Conservation (phyloP, 2,329 filamentous ascomycete species). For the Botrytis cinerea region DNA sequence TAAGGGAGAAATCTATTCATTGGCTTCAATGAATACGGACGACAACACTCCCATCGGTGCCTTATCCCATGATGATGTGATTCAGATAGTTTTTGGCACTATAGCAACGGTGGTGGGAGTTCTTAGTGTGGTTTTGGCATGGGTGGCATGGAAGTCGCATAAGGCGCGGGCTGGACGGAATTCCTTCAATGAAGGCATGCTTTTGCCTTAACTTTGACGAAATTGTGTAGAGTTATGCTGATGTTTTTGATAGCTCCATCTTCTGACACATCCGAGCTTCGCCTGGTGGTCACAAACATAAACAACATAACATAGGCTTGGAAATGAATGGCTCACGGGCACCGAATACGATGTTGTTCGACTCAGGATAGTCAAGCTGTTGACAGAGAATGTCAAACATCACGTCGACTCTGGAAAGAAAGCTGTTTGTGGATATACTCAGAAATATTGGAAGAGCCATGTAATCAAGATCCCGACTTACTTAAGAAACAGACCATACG, state of each 20-base stretch:
- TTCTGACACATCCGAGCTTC: neutral
- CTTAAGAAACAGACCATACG: neutral
- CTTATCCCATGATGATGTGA: neutral
- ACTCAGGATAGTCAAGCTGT: neutral
- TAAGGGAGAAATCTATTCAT: neutral
- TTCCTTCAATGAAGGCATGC: neutral
- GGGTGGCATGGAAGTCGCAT: neutral
- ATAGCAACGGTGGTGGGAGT: neutral
- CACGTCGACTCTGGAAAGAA: neutral
- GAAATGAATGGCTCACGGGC: neutral
- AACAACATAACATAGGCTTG: neutral
- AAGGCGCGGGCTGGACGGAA: neutral
- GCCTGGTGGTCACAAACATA: neutral
- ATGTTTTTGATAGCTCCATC: neutral
- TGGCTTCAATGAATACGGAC: slow-evolving; percentile 4
- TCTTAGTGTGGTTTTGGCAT: neutral
- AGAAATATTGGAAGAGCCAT: neutral
- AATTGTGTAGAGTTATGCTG: neutral
- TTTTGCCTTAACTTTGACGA: neutral
- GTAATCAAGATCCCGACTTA: neutral
- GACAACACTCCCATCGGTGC: neutral
- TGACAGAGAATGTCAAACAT: neutral
- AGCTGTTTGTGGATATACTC: neutral
- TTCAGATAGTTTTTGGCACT: neutral
- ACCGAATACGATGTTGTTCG: neutral